Conservation (phyloP, 1,284 basidiomycete genomes). For the Ustilago curta region DNA sequence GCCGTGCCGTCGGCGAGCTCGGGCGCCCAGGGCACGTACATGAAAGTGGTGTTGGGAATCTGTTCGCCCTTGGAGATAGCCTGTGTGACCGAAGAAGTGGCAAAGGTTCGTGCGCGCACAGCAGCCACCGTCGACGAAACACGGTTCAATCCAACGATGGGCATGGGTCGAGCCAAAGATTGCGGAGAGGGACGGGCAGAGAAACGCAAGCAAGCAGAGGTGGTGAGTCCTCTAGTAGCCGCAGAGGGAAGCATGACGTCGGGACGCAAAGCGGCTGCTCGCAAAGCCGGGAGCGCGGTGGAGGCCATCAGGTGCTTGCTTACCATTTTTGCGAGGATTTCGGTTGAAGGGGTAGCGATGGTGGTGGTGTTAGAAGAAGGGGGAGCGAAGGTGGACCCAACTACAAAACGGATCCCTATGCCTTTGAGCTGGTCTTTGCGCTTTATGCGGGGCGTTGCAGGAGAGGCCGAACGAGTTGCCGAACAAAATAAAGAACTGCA, state of each 20-base stretch:
- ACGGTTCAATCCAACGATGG: neutral
- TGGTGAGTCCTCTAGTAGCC: conserved; percentile 42
- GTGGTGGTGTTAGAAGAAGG: neutral
- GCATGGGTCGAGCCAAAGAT: neutral
- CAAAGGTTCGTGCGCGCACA: conserved; percentile 11
- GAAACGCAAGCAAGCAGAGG: conserved; percentile 6
- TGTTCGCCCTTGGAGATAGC: conserved; percentile 73
- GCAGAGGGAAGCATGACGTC: neutral
- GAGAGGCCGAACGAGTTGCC: conserved; percentile 10
- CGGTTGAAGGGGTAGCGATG: neutral
- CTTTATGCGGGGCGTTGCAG: neutral
- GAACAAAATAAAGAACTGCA: neutral
- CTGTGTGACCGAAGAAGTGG: conserved; percentile 17
- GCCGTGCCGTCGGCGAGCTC: conserved; percentile 75
- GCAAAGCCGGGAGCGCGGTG: conserved; percentile 13
- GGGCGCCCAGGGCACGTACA: conserved; percentile 76
- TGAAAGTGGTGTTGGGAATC: conserved; percentile 77
- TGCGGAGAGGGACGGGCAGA: no score
- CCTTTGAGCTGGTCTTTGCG: no score
- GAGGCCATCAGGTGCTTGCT: conserved; percentile 30
- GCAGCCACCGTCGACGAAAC: neutral
- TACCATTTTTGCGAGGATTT: conserved; percentile 40
- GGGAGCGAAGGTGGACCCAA: neutral
- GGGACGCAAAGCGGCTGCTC: conserved; percentile 11
- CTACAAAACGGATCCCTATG: no score